Conservation (phyloP, 768 basidiomycete species). For the Boletus sp. region DNA sequence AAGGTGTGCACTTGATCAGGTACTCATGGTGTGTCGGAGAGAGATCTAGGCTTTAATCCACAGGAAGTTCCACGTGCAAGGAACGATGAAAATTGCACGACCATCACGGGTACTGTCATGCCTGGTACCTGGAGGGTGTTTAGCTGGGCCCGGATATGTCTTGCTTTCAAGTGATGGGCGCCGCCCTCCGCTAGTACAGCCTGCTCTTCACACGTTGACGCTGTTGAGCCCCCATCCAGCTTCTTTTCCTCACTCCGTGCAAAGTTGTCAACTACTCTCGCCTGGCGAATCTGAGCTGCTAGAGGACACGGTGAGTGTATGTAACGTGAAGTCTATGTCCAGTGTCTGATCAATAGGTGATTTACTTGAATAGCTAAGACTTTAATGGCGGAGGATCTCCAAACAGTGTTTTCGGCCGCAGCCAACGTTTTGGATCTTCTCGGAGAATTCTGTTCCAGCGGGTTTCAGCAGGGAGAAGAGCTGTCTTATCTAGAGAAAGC, state of each 20-base stretch:
- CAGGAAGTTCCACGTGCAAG: background rate
- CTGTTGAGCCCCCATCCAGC: background rate
- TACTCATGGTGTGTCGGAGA: too few relatives aligned
- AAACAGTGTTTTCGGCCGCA: background rate
- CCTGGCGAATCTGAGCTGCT: background rate
- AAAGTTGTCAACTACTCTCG: background rate
- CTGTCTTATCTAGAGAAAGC: slow-evolving; percentile 19
- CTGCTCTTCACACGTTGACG: background rate
- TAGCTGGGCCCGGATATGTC: background rate
- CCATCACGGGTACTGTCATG: too few relatives aligned
- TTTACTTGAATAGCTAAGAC: background rate
- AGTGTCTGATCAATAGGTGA: background rate
- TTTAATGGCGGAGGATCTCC: background rate
- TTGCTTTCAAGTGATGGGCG: background rate
- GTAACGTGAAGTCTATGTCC: background rate
- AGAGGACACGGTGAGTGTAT: background rate
- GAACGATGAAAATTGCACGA: background rate
- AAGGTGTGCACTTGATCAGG: too few relatives aligned
- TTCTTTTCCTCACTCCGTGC: background rate
- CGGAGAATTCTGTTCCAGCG: background rate
- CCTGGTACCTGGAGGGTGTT: background rate
- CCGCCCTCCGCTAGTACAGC: background rate
- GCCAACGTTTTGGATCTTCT: background rate
- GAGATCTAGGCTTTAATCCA: too few relatives aligned
- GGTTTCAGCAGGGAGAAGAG: background rate